Evolutionary conservation across 2,329 filamentous ascomycete species (phyloP), one percentile per base, ranked within the genome.

Genomic region (Macrophomina tecta): DNA sequence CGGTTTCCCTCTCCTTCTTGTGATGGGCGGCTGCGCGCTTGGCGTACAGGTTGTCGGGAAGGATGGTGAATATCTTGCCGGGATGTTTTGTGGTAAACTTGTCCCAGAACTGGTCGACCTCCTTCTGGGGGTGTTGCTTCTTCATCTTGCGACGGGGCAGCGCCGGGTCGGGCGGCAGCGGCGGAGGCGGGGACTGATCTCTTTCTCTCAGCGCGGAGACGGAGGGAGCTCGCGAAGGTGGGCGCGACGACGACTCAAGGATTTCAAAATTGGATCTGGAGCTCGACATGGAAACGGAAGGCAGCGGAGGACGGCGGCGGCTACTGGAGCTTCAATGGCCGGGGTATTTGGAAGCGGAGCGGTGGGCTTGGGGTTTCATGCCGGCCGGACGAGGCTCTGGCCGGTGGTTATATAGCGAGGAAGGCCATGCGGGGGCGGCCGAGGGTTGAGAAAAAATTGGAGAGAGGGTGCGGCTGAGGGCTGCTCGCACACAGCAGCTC

Each of bases 101-200:
- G 51, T 83, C 78, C 91, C 90, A 93, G 73, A 93, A 93, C 65
- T 90, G 86, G 69, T 91, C 87, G 61, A 93, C 85, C 11, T 81
- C 82, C 62, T 87, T 83, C 74, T 93, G 91, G 0, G 89, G 89
- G 16, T 85, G 77, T 38, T 58, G 66, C 36, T 64, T 64, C 51
- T 48, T 52, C 66, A 58, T 67, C 60, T 3, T 83, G 78, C 69
- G 65, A 45, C 56, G 46, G 38, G 56, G 49, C 5, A 38, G 55
- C 48, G 46, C 56, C 48, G 51, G 65, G 46, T 67, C 48, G 48
- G 49, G 34, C 45, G 49, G 51, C 40, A 38, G 64, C 51, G 52
- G 64, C 7, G 32, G 45, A 12, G 63, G 58, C 23, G 64, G 53
- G 18, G 65, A 63, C 14, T 63, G 73, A n/a, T 74, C 63, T 56